Percentiles rank a stretch among this genome's conserved stretches.
Conservation (phyloP, 2,329 filamentous ascomycete species). For the Penicillium hesseltinei region DNA sequence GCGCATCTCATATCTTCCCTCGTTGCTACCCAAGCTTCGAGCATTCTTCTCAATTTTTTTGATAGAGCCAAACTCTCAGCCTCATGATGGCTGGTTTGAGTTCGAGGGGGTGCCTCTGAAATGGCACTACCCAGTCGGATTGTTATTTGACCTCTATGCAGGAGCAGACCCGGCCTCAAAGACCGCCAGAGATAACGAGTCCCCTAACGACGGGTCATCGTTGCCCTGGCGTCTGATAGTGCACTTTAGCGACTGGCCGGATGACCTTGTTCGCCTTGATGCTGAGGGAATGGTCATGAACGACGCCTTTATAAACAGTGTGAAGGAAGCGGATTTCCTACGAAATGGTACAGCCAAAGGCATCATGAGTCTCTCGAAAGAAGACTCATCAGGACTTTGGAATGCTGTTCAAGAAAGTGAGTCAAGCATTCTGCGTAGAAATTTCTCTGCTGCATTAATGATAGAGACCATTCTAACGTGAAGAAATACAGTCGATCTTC, state of each 20-base stretch:
- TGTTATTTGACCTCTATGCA: slow-evolving; percentile 68
- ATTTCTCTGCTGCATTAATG: not conserved
- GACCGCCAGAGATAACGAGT: slow-evolving; percentile 20
- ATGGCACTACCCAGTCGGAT: slow-evolving; percentile 69
- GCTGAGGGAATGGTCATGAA: slow-evolving; percentile 55
- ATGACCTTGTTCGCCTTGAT: slow-evolving; percentile 58
- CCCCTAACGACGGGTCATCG: slow-evolving; percentile 17
- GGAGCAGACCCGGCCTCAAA: slow-evolving; percentile 50
- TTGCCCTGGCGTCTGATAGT: slow-evolving; percentile 64
- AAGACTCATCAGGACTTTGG: slow-evolving; percentile 81
- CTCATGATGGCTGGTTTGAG: slow-evolving; percentile 61
- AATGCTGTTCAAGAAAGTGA: slow-evolving; percentile 70
- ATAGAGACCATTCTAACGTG: not conserved
- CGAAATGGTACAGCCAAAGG: slow-evolving; percentile 84
- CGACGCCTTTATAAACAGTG: slow-evolving; percentile 66
- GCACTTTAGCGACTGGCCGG: slow-evolving; percentile 59
- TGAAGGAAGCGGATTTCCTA: slow-evolving; percentile 82
- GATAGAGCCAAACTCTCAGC: slow-evolving; percentile 55
- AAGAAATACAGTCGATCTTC: slow-evolving; percentile 62
- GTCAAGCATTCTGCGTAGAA: slow-evolving; percentile 17
- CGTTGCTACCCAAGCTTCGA: slow-evolving; percentile 62
- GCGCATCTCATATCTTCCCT: slow-evolving; percentile 66
- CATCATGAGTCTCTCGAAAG: slow-evolving; percentile 84
- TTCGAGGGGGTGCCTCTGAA: slow-evolving; percentile 68
- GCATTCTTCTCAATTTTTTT: slow-evolving; percentile 60